These are phyloP conservation scores for Lophiostoma macrostomum DNA, from an alignment of 495 filamentous ascomycete genomes.

Conservation along the genomic window DNA sequence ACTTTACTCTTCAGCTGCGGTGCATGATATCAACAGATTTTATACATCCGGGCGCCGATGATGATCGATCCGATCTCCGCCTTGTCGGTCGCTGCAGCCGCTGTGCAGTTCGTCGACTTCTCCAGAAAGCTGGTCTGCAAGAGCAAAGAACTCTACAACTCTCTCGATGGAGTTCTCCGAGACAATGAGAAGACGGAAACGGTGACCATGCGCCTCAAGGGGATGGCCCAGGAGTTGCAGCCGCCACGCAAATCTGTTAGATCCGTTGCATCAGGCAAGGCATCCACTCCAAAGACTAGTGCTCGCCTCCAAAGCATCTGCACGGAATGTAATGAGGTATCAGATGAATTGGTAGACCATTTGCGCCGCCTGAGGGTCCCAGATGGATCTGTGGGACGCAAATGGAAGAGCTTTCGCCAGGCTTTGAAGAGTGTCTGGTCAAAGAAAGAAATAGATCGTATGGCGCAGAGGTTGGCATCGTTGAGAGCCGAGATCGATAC, in stretches of 20 bases:
- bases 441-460: constrained; percentile 5
- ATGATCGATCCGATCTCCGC: no score
- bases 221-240: background rate
- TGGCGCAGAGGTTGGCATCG: constrained; percentile 9
- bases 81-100: no score
- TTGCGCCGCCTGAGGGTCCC: background rate
- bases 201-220: background rate
- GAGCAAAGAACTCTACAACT: constrained; percentile 10
- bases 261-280: no score
- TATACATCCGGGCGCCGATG: no score
- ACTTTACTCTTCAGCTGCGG: no score
- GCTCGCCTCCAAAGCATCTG: constrained; percentile 17
- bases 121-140: background rate
- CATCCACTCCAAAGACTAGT: no score
- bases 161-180: background rate
- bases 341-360: background rate
- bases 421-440: constrained; percentile 13
- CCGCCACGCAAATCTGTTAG: constrained; percentile 6
- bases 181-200: constrained; percentile 5
- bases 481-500: constrained; percentile 14
- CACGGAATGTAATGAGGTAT: constrained; percentile 4
- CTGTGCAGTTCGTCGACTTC: constrained; percentile 18
- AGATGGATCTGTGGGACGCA: constrained; percentile 1
- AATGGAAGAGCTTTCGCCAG: constrained; percentile 7
- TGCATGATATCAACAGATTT: no score